Conservation (phyloP, 495 filamentous ascomycete species). For the Trypethelium eluteriae region DNA sequence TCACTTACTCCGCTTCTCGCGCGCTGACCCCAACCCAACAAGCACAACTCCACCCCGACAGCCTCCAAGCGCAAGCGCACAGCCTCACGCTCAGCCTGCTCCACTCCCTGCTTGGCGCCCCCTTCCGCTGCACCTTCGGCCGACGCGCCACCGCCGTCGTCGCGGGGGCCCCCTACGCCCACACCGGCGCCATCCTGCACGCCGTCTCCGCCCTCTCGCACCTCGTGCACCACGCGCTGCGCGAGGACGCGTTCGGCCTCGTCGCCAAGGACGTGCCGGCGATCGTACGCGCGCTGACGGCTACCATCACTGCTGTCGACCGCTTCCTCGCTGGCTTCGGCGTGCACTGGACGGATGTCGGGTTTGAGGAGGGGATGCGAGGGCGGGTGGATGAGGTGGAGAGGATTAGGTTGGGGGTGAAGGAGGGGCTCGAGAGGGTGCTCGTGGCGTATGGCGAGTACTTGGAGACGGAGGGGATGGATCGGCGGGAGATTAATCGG, state of each 20-base stretch:
- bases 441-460: slow-evolving; percentile 64
- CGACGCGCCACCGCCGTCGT: slow-evolving; percentile 55
- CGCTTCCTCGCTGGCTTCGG: slow-evolving; percentile 52
- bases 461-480: slow-evolving; percentile 56
- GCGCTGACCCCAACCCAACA: slow-evolving; percentile 34
- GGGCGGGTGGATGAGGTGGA: slow-evolving; percentile 46
- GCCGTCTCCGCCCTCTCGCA: slow-evolving; percentile 60
- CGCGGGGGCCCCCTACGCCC: slow-evolving; percentile 59
- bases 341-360: slow-evolving; percentile 77
- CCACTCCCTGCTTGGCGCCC: slow-evolving; percentile 51
- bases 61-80: slow-evolving; percentile 36
- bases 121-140: slow-evolving; percentile 63
- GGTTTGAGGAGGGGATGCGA: slow-evolving; percentile 25
- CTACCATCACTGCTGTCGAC: slow-evolving; percentile 60
- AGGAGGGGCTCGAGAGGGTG: slow-evolving; percentile 51
- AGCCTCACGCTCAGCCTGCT: slow-evolving; percentile 38
- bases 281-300: slow-evolving; percentile 63
- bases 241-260: slow-evolving; percentile 80
- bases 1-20: slow-evolving; percentile 26
- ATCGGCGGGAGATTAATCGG: slow-evolving; percentile 55
- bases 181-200: slow-evolving; percentile 57
- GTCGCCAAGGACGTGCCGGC: slow-evolving; percentile 69
- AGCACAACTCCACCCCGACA: slow-evolving; percentile 18
- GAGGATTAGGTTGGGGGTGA: slow-evolving; percentile 51
- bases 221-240: slow-evolving; percentile 62